phyloP scores from a whole-genome alignment of 352 stramenopile genomes.

The Phytopythium ostracodes region DNA sequence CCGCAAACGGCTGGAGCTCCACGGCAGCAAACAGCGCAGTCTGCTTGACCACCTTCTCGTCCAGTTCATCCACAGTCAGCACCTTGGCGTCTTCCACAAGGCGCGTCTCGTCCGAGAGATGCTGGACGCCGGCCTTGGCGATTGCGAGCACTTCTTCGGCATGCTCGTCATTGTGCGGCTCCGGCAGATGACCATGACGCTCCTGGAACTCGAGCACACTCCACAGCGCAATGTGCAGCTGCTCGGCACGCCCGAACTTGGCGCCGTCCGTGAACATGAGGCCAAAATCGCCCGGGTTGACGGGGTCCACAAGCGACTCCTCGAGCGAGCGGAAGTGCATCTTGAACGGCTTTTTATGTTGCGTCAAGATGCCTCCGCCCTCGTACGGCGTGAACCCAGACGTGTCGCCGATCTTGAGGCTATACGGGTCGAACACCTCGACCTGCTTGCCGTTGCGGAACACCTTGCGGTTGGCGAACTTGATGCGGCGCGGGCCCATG shows the following conservation, averaged over 20 bases:
- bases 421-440: conserved; percentile 82
- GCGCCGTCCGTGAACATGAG: conserved; percentile 86
- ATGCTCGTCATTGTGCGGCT: conserved; percentile 59
- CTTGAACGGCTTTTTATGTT: conserved; percentile 80
- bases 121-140: conserved; percentile 58
- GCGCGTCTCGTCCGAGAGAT: conserved; percentile 58
- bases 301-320: conserved; percentile 58
- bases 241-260: conserved; percentile 84
- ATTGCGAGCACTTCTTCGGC: conserved; percentile 65
- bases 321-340: conserved; percentile 76
- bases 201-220: conserved; percentile 78
- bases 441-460: conserved; percentile 84
- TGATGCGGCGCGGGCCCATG: conserved; percentile 66
- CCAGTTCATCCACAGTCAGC: conserved; percentile 66
- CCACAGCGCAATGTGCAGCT: conserved; percentile 76
- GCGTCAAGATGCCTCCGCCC: conserved; percentile 74
- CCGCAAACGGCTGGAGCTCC: conserved; percentile 77
- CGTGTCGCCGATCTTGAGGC: conserved; percentile 79
- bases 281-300: conserved; percentile 65
- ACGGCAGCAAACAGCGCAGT: conserved; percentile 52
- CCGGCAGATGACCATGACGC: conserved; percentile 54
- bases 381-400: conserved; percentile 78
- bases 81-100: conserved; percentile 19
- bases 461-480: conserved; percentile 84
- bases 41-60: conserved; percentile 62